Base-by-base conservation (phyloP, 129 eudicot species). In the Helichrysum umbraculigerum region DNA sequence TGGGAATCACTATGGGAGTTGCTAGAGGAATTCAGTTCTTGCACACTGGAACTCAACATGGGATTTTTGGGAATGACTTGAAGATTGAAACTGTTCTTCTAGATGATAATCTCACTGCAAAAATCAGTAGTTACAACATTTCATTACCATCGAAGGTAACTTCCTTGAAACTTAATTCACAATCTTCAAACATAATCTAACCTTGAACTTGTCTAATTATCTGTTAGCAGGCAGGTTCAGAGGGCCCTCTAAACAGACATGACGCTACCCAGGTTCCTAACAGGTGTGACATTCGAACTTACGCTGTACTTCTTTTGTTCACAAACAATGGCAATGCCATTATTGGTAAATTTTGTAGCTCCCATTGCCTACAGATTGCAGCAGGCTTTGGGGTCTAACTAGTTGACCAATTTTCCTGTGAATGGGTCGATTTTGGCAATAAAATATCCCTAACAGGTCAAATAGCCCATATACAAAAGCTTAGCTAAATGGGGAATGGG, bases 11-110 rank as follows among this genome's bases (percentile, higher is more conserved):
- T 1, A 87, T 91, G 87, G 97, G 97, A 39, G 81, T 94, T 68
- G 97, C 98, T 0, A 87, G 89, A 76, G 98, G 97, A 51, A 83
- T 91, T 56, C 97, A 94, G 8, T 94, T 82, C 89, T 63, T 94
- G 86, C 98, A 94, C 79, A 80, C 84, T 0, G 97, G 88, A 73
- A 83, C 79, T 29, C 79, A 79, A 63, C 90, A 84, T 15, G 96
- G 96, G 39, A 76, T 88, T 34, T 82, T 67, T 11, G 97, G 98
- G 66, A 94, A 91, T 78, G 91, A 91, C 78, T 76, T 94, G 22
- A 94, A 80, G 74, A 87, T 91, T 11, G 88, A 87, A 25, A 87
- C 52, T 62, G 84, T 94, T 60, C 68, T 94, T 78, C 74, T 94
- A 87, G 97, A 94, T 75, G 98, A 91, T 68, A 88, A 84, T 71